These are phyloP conservation scores for Hamamelis virginiana DNA, from an alignment of 164 flowering plant species.

Conservation along the genomic window DNA sequence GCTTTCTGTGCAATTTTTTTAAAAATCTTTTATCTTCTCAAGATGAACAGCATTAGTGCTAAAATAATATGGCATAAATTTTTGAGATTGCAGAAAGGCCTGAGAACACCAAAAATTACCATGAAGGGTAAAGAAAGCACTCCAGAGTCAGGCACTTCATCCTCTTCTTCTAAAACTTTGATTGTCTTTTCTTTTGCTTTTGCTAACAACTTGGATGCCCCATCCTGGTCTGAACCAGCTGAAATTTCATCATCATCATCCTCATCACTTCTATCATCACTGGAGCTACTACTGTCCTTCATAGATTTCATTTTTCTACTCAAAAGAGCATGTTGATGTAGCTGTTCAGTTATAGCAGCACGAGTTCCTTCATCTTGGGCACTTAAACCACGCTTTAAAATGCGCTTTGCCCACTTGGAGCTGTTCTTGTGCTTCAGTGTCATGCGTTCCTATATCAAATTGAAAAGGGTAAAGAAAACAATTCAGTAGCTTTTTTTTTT, in stretches of 20 bases:
- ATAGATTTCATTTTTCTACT: slow-evolving; percentile 79
- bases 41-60: neutral
- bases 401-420: slow-evolving; percentile 82
- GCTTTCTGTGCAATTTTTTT: neutral
- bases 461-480: neutral
- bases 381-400: slow-evolving; percentile 64
- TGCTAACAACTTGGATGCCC: slow-evolving; percentile 41
- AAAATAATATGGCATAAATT: neutral
- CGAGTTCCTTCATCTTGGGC: slow-evolving; percentile 88
- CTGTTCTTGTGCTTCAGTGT: slow-evolving; percentile 76
- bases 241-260: slow-evolving; percentile 49
- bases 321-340: slow-evolving; percentile 63
- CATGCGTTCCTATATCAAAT: slow-evolving; percentile 68
- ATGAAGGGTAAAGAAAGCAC: slow-evolving; percentile 84
- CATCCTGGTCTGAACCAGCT: slow-evolving; percentile 44
- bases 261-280: slow-evolving; percentile 63
- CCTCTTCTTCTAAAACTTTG: slow-evolving; percentile 56
- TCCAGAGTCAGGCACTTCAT: slow-evolving; percentile 67
- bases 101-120: slow-evolving; percentile 42
- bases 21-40: neutral
- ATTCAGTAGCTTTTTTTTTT: neutral
- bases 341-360: slow-evolving; percentile 83
- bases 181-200: slow-evolving; percentile 75
- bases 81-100: slow-evolving; percentile 1
- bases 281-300: slow-evolving; percentile 63